Base-by-base conservation (phyloP, 106 monocot species). In the Platanthera zijinensis region DNA sequence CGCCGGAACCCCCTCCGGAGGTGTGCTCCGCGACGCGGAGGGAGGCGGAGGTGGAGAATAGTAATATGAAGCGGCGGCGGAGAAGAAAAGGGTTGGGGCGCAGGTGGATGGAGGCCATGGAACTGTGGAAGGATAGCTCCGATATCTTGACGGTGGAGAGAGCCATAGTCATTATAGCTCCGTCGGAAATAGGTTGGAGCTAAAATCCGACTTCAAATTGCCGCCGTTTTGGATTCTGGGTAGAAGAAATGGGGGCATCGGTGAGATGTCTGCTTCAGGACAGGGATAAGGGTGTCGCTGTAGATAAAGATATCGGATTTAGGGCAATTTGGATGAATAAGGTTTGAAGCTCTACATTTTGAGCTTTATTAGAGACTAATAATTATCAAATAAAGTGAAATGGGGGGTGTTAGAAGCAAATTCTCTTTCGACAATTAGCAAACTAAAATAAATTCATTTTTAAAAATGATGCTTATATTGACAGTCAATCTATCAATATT, bases 71-170 rank as follows among this genome's bases (percentile, higher is more conserved):
- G 18, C 48, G 45, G 18, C 57, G 19, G 11, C 46, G 76, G n/a
- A 11, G 48, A 48, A 63, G 48, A 48, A 10, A 49, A 10, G 45
- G 47, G 21, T 17, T 15, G 48, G 57, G 1, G 45, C 59, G 11
- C 22, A 75, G 10, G 28, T 54, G 52, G 10, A 5, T 56, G 14
- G 74, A 75, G 51, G 56, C 15, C 39, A 75, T 17, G 14, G 54
- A 57, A 54, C 39, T 75, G 74, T 75, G 74, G 32, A 75, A 75
- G 10, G 74, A 50, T n/a, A 75, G 30, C 56, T 75, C 56, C 19
- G 74, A 75, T 52, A 75, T 17, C 56, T 57, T 75, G 39, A 53
- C 74, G 10, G 52, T 54, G 11, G 56, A 57, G 54, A 75, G 28
- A 30, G 74, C 74, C 74, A 75, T 75, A 1, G 39, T 3, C 51